Percentiles rank a stretch among this genome's conserved stretches.
phyloP scores from a whole-genome alignment of 2,329 filamentous ascomycete species.

The Grosmannia clavigera region DNA sequence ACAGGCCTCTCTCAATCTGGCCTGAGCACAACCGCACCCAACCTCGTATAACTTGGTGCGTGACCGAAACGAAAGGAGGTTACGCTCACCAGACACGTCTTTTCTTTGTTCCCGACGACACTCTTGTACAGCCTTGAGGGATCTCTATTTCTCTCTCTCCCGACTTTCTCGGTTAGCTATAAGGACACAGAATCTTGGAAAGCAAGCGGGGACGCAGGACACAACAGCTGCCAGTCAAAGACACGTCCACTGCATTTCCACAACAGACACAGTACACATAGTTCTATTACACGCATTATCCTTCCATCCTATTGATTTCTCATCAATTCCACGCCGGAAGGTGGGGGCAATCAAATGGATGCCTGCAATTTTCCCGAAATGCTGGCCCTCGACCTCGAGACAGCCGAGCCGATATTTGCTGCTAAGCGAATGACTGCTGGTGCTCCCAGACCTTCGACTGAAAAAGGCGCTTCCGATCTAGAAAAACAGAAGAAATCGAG shows the following conservation, averaged over 20 bases:
- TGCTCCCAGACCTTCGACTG: constrained; percentile 19
- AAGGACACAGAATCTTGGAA: background rate
- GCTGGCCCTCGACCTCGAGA: constrained; percentile 40
- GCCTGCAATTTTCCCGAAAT: constrained; percentile 40
- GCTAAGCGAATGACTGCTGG: constrained; percentile 42
- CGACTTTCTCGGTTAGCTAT: background rate
- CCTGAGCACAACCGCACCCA: background rate
- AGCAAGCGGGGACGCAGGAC: background rate
- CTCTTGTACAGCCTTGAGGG: background rate
- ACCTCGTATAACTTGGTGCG: background rate
- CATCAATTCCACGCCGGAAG: background rate
- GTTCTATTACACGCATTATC: background rate
- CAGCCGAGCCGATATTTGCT: constrained; percentile 33
- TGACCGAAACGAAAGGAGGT: background rate
- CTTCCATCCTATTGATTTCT: background rate
- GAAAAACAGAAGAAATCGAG: background rate
- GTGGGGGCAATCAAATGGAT: background rate
- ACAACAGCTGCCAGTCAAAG: background rate
- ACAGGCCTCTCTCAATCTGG: background rate
- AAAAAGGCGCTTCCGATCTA: background rate
- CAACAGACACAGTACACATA: background rate
- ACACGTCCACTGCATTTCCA: background rate
- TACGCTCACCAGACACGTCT: background rate
- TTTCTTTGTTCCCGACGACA: background rate
- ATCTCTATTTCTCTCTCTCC: background rate